Conservation (phyloP, 2,329 filamentous ascomycete genomes). For the Pestalotiopsis sp. region DNA sequence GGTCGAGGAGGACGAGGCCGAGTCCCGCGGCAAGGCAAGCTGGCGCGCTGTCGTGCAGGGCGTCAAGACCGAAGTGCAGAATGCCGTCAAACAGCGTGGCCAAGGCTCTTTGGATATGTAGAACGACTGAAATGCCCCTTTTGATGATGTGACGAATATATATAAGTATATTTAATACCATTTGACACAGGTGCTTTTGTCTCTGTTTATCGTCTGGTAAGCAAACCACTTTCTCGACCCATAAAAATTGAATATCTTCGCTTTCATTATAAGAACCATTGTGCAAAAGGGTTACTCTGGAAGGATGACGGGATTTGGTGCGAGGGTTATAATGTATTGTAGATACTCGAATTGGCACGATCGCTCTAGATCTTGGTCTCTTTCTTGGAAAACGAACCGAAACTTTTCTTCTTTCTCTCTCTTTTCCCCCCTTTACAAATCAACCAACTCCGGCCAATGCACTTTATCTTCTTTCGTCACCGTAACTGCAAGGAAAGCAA, state of each 20-base stretch:
- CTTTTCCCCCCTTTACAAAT: background rate
- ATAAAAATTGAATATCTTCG: too few species aligned
- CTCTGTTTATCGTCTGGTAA: too few species aligned
- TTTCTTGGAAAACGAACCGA: background rate
- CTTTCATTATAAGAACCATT: background rate
- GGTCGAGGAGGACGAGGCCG: constrained; percentile 29
- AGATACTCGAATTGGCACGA: background rate
- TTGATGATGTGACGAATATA: background rate
- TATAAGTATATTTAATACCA: background rate
- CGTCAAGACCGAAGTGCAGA: constrained; percentile 54
- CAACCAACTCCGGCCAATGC: constrained; percentile 9
- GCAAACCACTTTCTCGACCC: too few species aligned
- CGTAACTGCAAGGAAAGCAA: background rate
- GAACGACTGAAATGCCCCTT: background rate
- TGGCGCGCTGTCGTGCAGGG: constrained; percentile 49
- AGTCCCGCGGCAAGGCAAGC: constrained; percentile 33
- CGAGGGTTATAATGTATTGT: background rate
- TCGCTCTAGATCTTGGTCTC: background rate
- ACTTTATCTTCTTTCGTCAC: background rate
- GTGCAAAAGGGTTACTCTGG: background rate
- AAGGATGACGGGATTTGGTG: background rate
- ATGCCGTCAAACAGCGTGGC: constrained; percentile 57
- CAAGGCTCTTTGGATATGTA: constrained; percentile 54
- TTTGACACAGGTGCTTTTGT: background rate
- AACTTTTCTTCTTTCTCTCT: background rate